phyloP scores from a whole-genome alignment of 2,329 filamentous ascomycete genomes.

The Paraphaeosphaeria minitans region DNA sequence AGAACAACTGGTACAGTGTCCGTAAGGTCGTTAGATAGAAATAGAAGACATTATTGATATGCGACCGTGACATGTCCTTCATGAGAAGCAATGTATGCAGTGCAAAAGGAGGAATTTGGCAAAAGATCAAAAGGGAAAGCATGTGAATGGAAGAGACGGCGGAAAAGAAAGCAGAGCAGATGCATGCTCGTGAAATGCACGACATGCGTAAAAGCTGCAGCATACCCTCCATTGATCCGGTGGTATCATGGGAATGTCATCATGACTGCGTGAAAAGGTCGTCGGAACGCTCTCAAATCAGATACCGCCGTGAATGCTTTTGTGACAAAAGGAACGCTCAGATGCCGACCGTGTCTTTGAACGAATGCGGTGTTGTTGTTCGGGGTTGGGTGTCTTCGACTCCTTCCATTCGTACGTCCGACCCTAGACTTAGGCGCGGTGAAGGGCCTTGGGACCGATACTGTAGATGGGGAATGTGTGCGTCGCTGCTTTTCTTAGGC shows the following conservation, averaged over 20 bases:
- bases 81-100: conserved; percentile 36
- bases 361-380: conserved; percentile 49
- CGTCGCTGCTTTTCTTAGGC: conserved; percentile 34
- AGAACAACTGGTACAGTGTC: conserved; percentile 25
- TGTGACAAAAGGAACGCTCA: conserved; percentile 46
- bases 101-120: conserved; percentile 27
- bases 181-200: conserved; percentile 32
- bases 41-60: conserved; percentile 45
- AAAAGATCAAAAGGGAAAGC: conserved; percentile 26
- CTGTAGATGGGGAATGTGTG: conserved; percentile 2
- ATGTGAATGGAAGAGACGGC: conserved; percentile 18
- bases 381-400: conserved; percentile 45
- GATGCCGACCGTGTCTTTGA: conserved; percentile 52
- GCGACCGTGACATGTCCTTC: conserved; percentile 40
- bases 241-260: conserved; percentile 45
- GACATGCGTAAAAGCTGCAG: conserved; percentile 36
- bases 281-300: conserved; percentile 46
- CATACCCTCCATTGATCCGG: conserved; percentile 42
- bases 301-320: conserved; percentile 47
- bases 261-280: conserved; percentile 47
- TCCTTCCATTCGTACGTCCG: conserved; percentile 45
- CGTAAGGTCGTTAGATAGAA: conserved; percentile 40
- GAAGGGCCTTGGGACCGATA: neutral
- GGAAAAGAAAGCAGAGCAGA: conserved; percentile 28
- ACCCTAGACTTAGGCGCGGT: conserved; percentile 4